Evolutionary conservation across 257 asterid species (phyloP).

Genomic region (Solanum phureja): DNA sequence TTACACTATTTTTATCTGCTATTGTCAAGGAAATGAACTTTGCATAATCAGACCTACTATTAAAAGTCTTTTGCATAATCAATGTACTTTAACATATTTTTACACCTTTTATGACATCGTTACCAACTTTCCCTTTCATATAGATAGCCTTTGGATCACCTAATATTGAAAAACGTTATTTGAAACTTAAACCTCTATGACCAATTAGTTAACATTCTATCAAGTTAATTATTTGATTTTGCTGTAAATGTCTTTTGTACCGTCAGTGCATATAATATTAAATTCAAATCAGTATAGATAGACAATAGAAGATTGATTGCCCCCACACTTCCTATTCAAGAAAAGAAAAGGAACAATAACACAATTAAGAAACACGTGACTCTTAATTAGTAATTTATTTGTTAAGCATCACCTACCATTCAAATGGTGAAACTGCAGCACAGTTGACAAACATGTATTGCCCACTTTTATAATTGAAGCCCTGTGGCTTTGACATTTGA

Average conservation of each 20-base stretch:
- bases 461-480: constrained; percentile 16
- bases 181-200: background rate
- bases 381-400: background rate
- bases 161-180: too few species aligned
- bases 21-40: too few species aligned
- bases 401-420: background rate
- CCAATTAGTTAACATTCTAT: background rate
- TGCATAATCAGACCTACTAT: too few species aligned
- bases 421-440: constrained; percentile 20
- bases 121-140: too few species aligned
- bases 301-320: background rate
- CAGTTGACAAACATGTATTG: constrained; percentile 20
- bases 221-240: background rate
- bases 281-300: background rate
- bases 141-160: too few species aligned
- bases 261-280: background rate
- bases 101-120: too few species aligned
- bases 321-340: background rate
- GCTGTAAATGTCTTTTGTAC: background rate
- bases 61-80: too few species aligned
- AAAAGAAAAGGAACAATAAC: too few species aligned
- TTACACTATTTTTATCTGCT: too few species aligned
- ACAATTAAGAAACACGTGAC: background rate
- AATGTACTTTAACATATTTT: too few species aligned
- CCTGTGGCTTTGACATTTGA: constrained; percentile 18